phyloP scores from a whole-genome alignment of 2,329 filamentous ascomycete genomes.

The Hirsutella rhossiliensis region DNA sequence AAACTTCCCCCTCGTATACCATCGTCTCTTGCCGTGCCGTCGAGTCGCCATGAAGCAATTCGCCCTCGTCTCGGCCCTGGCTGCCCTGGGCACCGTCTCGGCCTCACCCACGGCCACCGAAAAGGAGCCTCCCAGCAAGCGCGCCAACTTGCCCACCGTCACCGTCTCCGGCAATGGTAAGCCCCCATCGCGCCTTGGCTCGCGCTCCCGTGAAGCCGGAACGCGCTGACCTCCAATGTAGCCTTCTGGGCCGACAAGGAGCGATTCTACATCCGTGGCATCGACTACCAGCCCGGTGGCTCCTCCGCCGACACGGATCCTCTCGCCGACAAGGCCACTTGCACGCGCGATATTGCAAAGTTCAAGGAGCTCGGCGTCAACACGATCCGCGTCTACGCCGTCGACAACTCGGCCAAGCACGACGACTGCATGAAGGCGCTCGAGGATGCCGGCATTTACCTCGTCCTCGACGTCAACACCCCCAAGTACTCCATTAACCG shows the following conservation, averaged over 20 bases:
- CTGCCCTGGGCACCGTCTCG: slow-evolving; percentile 28
- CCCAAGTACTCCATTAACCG: slow-evolving; percentile 83
- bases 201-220: not conserved
- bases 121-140: slow-evolving; percentile 35
- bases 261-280: slow-evolving; percentile 48
- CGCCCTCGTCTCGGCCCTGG: slow-evolving; percentile 34
- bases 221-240: slow-evolving; percentile 10
- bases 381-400: slow-evolving; percentile 82
- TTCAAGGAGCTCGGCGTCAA: slow-evolving; percentile 85
- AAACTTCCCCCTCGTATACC: not conserved
- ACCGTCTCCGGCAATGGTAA: slow-evolving; percentile 46
- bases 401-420: slow-evolving; percentile 76
- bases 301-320: slow-evolving; percentile 52
- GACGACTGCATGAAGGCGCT: slow-evolving; percentile 75
- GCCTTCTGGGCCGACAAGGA: slow-evolving; percentile 41
- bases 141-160: slow-evolving; percentile 35
- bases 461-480: slow-evolving; percentile 85
- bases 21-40: not conserved
- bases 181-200: slow-evolving; percentile 4
- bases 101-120: slow-evolving; percentile 39
- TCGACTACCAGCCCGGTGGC: slow-evolving; percentile 53
- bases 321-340: slow-evolving; percentile 60
- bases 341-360: slow-evolving; percentile 67
- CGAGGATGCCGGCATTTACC: slow-evolving; percentile 78
- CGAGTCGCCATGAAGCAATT: slow-evolving; percentile 35